A percentile compares a stretch with the other conserved stretches of the same genome.
These are phyloP conservation scores for Cicer judaicum DNA, from an alignment of 306 rosid species.

Conservation along the genomic window DNA sequence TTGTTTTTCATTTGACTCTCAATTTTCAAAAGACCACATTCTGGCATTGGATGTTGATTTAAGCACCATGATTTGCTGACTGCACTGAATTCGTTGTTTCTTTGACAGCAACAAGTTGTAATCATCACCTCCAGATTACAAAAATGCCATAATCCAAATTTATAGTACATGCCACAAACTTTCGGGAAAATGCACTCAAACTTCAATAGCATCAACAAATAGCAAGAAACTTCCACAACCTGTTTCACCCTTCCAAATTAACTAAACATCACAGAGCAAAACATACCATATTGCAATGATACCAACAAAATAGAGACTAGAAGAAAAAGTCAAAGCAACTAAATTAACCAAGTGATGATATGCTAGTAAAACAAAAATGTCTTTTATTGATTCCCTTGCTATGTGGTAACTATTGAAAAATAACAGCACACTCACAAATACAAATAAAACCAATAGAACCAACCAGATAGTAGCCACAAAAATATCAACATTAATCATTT, in stretches of 20 bases:
- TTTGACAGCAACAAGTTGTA: too few relatives aligned
- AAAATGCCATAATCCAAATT: too few relatives aligned
- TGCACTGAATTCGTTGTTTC: too few relatives aligned
- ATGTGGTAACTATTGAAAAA: constrained; percentile 23
- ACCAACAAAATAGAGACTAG: neutral
- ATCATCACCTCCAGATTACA: too few relatives aligned
- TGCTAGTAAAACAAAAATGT: neutral
- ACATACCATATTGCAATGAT: neutral
- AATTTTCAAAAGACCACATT: too few relatives aligned
- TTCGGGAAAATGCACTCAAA: too few relatives aligned
- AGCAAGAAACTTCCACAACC: too few relatives aligned
- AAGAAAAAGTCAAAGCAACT: neutral
- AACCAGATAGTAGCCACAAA: constrained; percentile 2
- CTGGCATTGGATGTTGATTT: too few relatives aligned
- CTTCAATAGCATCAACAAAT: too few relatives aligned
- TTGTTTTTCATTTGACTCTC: too few relatives aligned
- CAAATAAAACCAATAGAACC: constrained; percentile 12
- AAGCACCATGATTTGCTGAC: too few relatives aligned
- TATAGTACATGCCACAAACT: too few relatives aligned
- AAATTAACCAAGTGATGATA: neutral
- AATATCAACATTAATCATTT: neutral
- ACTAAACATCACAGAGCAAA: neutral
- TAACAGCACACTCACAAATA: neutral
- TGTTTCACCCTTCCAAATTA: neutral
- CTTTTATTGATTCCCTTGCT: constrained; percentile 16